phyloP scores from a whole-genome alignment of 768 basidiomycete genomes.

The Amanita fuliginea region DNA sequence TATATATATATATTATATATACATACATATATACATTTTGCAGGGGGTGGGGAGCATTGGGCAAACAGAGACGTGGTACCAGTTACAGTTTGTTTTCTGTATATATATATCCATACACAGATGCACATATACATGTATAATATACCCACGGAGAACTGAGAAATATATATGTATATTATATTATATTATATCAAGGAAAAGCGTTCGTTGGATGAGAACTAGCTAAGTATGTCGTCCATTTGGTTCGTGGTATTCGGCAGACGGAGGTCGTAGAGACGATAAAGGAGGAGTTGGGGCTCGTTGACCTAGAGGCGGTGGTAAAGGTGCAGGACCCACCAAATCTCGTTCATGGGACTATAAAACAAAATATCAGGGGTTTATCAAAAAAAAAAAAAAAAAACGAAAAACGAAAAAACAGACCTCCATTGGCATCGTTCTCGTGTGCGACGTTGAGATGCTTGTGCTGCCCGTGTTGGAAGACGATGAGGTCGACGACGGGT shows the following conservation, averaged over 20 bases:
- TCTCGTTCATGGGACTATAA: conserved; percentile 5
- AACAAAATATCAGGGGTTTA: too few relatives aligned
- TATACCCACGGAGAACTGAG: background rate
- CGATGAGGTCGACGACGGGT: too few relatives aligned
- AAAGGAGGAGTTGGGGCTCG: background rate
- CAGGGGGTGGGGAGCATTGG: too few relatives aligned
- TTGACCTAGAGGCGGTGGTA: background rate
- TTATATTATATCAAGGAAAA: background rate
- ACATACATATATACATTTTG: background rate
- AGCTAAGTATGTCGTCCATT: background rate
- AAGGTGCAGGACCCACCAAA: background rate
- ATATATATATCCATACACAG: too few relatives aligned
- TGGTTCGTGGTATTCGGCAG: background rate
- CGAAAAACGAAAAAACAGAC: background rate
- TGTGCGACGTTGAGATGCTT: background rate
- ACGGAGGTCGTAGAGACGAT: background rate
- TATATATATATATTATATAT: background rate
- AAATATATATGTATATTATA: too few relatives aligned
- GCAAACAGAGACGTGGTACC: too few relatives aligned
- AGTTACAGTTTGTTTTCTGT: too few relatives aligned
- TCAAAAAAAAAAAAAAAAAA: too few relatives aligned
- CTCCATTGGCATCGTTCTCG: conserved; percentile 3
- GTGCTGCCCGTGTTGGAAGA: background rate
- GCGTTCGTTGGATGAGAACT: too few relatives aligned
- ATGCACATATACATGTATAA: too few relatives aligned